These are phyloP conservation scores for Fragaria ananassa DNA, from an alignment of 306 rosid genomes.

Conservation along the genomic window DNA sequence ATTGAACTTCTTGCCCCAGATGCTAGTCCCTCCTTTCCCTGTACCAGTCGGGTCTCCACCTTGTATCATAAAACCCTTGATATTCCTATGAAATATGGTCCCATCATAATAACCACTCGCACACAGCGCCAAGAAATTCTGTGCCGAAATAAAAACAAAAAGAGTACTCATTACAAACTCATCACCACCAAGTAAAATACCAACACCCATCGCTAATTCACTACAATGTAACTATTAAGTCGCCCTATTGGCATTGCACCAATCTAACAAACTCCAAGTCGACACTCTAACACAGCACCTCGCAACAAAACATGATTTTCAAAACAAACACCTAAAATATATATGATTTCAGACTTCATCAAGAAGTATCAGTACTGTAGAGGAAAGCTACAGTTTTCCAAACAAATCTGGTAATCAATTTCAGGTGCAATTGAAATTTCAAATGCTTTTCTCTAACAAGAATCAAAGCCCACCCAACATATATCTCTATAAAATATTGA, in stretches of 20 bases:
- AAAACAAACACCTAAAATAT: background rate
- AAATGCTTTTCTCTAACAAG: background rate
- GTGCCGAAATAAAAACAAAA: constrained; percentile 23
- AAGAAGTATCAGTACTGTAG: background rate
- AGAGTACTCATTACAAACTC: constrained; percentile 10
- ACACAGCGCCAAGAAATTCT: constrained; percentile 82
- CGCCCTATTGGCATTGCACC: background rate
- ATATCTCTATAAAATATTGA: background rate
- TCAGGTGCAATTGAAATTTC: background rate
- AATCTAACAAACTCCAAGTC: constrained; percentile 8
- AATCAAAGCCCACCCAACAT: background rate
- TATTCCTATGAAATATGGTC: constrained; percentile 90
- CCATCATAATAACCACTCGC: constrained; percentile 91
- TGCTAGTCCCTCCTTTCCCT: constrained; percentile 90
- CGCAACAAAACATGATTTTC: background rate
- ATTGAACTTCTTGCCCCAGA: constrained; percentile 92
- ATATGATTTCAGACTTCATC: too few species aligned
- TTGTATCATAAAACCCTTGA: constrained; percentile 97
- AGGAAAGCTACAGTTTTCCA: background rate
- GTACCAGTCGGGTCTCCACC: constrained; percentile 99
- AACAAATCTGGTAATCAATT: background rate
- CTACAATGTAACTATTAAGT: background rate
- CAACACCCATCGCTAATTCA: background rate
- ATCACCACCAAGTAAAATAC: background rate
- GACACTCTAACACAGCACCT: background rate